Evolutionary conservation across 306 rosid genomes (phyloP).

Genomic region (Casuarina equisetifolia): DNA sequence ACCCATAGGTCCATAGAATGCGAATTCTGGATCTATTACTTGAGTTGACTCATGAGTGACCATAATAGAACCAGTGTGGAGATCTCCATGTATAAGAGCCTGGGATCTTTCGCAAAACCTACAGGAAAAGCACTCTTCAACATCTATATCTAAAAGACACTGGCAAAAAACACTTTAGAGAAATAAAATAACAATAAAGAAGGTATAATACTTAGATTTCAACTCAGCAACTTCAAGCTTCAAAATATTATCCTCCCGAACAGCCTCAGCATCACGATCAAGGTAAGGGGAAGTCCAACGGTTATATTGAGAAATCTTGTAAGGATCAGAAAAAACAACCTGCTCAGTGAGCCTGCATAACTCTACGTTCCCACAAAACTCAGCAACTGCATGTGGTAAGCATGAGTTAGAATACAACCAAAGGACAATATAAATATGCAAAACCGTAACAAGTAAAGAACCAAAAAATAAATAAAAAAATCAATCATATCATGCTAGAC

Average conservation of each 20-base stretch:
- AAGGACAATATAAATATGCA: not conserved
- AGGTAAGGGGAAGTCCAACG: conserved; percentile 81
- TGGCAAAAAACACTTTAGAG: not conserved
- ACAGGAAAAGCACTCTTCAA: conserved; percentile 19
- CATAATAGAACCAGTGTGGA: conserved; percentile 90
- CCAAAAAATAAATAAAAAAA: not conserved
- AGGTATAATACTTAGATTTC: conserved; percentile 61
- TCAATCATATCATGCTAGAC: not conserved
- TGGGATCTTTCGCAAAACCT: conserved; percentile 90
- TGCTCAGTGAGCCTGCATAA: conserved; percentile 85
- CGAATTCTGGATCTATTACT: conserved; percentile 94
- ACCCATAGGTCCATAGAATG: conserved; percentile 95
- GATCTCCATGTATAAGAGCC: conserved; percentile 90
- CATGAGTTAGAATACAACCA: not conserved
- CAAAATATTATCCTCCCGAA: conserved; percentile 73
- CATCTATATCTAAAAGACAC: not conserved
- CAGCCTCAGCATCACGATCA: conserved; percentile 77
- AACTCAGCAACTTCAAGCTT: conserved; percentile 86
- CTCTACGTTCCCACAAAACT: conserved; percentile 88
- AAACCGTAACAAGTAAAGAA: not conserved
- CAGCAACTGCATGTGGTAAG: conserved; percentile 63
- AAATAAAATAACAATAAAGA: not conserved
- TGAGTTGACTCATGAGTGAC: conserved; percentile 81
- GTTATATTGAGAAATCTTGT: conserved; percentile 69
- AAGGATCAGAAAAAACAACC: conserved; percentile 95